Percentiles rank a stretch among this genome's conserved stretches.
These are phyloP conservation scores for Penicillium robsamsonii DNA, from an alignment of 495 filamentous ascomycete species.

Conservation along the genomic window DNA sequence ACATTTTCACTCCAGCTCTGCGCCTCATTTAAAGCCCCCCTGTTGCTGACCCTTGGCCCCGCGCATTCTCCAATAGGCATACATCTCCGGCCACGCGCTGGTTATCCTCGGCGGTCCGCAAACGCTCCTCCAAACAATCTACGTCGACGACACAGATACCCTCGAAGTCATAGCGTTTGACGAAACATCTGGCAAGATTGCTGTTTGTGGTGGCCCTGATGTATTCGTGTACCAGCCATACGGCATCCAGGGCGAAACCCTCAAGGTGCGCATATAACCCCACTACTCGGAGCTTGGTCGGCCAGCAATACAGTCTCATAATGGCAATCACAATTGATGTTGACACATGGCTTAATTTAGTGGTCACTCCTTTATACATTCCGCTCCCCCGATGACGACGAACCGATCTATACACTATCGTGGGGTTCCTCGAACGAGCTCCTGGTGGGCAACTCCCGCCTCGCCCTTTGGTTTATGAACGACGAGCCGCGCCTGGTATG, in stretches of 20 bases:
- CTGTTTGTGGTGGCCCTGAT: constrained; percentile 59
- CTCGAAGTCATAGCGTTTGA: constrained; percentile 77
- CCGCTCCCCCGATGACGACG: constrained; percentile 39
- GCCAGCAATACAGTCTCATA: neutral
- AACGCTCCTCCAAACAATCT: constrained; percentile 83
- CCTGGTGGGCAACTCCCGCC: constrained; percentile 66
- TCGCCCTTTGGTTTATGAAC: constrained; percentile 67
- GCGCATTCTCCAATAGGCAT: constrained; percentile 55
- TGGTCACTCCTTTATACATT: constrained; percentile 54
- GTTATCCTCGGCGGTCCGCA: constrained; percentile 75
- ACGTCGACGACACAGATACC: constrained; percentile 69
- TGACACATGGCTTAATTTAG: constrained; percentile 31
- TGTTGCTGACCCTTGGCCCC: constrained; percentile 19
- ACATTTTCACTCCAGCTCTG: constrained; percentile 9
- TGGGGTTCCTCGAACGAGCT: constrained; percentile 86
- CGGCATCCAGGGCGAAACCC: constrained; percentile 63
- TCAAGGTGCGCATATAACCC: constrained; percentile 39
- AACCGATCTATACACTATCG: constrained; percentile 63
- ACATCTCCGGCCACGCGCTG: constrained; percentile 85
- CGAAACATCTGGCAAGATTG: constrained; percentile 82
- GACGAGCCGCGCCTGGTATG: constrained; percentile 58
- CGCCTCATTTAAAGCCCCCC: neutral
- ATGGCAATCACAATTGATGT: neutral
- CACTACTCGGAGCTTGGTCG: constrained; percentile 2
- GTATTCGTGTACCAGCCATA: constrained; percentile 80